These are phyloP conservation scores for Plasmodium yoelii DNA, from an alignment of 169 alveolate genomes.

Conservation along the genomic window DNA sequence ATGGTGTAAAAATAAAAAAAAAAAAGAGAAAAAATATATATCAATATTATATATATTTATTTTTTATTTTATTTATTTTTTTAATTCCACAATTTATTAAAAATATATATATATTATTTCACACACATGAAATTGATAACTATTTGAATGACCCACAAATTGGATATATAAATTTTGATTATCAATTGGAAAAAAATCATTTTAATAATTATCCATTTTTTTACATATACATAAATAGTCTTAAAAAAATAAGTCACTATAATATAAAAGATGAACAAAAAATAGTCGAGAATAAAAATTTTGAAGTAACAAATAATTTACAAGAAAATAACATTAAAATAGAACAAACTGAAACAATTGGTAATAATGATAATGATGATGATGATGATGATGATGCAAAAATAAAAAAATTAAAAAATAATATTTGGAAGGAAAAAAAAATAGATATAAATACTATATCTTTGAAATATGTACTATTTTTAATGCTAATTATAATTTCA, in stretches of 20 bases:
- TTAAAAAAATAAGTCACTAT: background rate
- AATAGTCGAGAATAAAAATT: background rate
- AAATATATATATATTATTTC: conserved; percentile 44
- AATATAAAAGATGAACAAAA: background rate
- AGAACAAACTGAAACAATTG: background rate
- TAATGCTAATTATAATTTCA: conserved; percentile 12
- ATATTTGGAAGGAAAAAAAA: background rate
- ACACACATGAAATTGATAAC: conserved; percentile 19
- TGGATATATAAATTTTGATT: background rate
- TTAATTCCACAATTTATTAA: conserved; percentile 49
- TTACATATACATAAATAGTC: conserved; percentile 14
- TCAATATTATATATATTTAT: conserved; percentile 53
- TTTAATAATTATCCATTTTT: conserved; percentile 13
- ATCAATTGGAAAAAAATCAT: background rate
- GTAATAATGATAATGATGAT: background rate
- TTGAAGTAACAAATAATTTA: background rate
- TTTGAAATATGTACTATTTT: background rate
- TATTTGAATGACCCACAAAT: conserved; percentile 5
- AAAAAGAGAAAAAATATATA: conserved; percentile 51
- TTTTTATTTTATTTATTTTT: conserved; percentile 47
- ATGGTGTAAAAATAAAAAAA: background rate
- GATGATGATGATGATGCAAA: background rate
- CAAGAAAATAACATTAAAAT: background rate
- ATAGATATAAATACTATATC: background rate
- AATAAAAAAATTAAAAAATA: background rate